A percentile compares a stretch with the other conserved stretches of the same genome.
These are phyloP conservation scores for Boletus edulis DNA, from an alignment of 768 basidiomycete species.

Conservation along the genomic window DNA sequence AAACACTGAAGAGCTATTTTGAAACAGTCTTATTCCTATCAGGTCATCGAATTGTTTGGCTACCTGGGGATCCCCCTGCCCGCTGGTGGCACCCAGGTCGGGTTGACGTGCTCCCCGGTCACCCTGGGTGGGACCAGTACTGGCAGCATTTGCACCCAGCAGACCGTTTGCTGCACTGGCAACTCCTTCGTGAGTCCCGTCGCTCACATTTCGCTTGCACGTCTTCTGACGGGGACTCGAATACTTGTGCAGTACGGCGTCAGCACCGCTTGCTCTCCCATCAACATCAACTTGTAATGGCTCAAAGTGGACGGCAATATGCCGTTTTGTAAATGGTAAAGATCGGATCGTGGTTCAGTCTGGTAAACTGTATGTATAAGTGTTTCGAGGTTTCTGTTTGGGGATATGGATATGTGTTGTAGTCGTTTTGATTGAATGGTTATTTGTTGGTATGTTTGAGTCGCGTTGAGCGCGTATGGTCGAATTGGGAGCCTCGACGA, in stretches of 20 bases:
- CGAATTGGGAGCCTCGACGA: no score
- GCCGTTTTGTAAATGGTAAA: not conserved
- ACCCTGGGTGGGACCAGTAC: not conserved
- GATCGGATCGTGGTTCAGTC: not conserved
- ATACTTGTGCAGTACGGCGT: not conserved
- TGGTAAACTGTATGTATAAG: no score
- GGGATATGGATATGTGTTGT: no score
- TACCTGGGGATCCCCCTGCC: not conserved
- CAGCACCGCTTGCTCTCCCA: no score
- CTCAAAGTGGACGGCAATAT: no score
- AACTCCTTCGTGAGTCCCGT: not conserved
- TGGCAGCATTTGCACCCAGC: not conserved
- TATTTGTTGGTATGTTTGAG: no score
- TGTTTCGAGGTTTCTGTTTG: no score
- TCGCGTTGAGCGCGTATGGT: no score
- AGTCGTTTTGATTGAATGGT: no score
- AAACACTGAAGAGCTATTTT: not conserved
- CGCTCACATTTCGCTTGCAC: not conserved
- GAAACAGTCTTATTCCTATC: not conserved
- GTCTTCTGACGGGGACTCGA: not conserved
- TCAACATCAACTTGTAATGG: no score
- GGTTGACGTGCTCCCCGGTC: not conserved
- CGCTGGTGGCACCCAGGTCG: not conserved
- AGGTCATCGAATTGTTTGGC: not conserved
- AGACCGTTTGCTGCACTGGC: constrained; percentile 4